Base-by-base conservation (phyloP, 2,329 filamentous ascomycete species). In the Alternaria consortialis region DNA sequence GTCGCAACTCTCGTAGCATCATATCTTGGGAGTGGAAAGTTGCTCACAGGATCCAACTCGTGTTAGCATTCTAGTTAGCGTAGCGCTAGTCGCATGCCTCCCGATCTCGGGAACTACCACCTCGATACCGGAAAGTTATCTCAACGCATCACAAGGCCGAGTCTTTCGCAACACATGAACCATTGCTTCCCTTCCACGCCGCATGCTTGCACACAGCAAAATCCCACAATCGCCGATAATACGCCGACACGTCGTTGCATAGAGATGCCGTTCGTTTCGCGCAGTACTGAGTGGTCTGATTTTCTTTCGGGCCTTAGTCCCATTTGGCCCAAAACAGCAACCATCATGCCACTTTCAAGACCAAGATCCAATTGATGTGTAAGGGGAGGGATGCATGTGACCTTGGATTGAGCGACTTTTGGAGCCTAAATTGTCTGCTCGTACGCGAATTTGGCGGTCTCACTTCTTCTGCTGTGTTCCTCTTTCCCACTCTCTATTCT, bases 271-370 rank as follows among this genome's bases (percentile, higher is more conserved):
- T 55, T 65, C 57, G 62, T 61, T 67, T 67, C 64, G 65, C 43
- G 34, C 25, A 42, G 39, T 20, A 42, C 39, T 42, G 39, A 44
- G 58, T 63, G 67, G 63, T 63, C 57, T 70, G 66, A 69, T 69
- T 59, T 62, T 46, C 53, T 36, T 37, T 66, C 64, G 62, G 65
- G 51, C 53, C 54, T 58, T 58, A 57, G 44, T 46, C 48, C 66
- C 44, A 32, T 66, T 69, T 57, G 61, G 66, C 62, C 61, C 53
- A 63, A 64, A 57, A 31, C 25, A 60, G 64, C 62, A 62, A 56
- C 39, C 57, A 70, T 69, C 68, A 69, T 62, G 58, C 68, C 68
- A 69, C 68, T 70, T 70, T 68, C 23, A 27, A 43, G 48, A 17
- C 15, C 12, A 17, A 20, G 25, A n/a, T 25, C 51, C 34, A 25